phyloP scores from a whole-genome alignment of 2,329 filamentous ascomycete genomes.

The Hymenoscyphus infarciens region DNA sequence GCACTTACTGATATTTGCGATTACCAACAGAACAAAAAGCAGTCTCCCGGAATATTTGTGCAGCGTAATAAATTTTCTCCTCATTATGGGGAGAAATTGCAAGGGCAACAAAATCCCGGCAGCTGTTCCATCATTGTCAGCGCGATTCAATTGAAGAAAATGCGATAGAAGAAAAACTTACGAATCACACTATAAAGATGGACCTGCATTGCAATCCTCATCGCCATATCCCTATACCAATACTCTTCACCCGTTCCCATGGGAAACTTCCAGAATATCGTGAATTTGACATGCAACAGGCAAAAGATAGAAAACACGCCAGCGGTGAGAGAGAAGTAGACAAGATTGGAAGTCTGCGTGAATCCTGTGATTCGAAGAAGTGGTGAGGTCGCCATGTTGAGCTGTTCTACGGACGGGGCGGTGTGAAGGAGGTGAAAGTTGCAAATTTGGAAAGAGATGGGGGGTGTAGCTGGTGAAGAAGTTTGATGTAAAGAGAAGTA shows the following conservation, averaged over 20 bases:
- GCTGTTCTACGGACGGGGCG: too few relatives aligned
- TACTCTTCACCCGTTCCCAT: constrained; percentile 7
- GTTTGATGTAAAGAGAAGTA: too few relatives aligned
- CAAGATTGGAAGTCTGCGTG: constrained; percentile 5
- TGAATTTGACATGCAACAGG: background rate
- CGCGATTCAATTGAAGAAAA: too few relatives aligned
- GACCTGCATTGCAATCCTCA: constrained; percentile 8
- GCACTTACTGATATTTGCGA: constrained; percentile 19
- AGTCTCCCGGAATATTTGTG: constrained; percentile 14
- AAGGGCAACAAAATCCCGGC: constrained; percentile 17
- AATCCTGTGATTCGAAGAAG: constrained; percentile 15
- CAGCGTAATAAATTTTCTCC: constrained; percentile 12
- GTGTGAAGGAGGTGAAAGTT: too few relatives aligned
- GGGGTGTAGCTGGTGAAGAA: too few relatives aligned
- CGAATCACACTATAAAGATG: constrained; percentile 20
- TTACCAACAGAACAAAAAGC: constrained; percentile 11
- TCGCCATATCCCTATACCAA: constrained; percentile 8
- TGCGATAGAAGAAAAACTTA: constrained; percentile 2
- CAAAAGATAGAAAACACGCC: constrained; percentile 16
- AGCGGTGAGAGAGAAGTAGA: constrained; percentile 9
- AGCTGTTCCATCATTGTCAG: constrained; percentile 10
- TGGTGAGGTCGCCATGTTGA: background rate
- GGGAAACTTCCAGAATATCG: constrained; percentile 2
- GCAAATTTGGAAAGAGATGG: too few relatives aligned
- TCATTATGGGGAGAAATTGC: constrained; percentile 19